Evolutionary conservation across 257 asterid species (phyloP).

Genomic region (Solanum etuberosum): DNA sequence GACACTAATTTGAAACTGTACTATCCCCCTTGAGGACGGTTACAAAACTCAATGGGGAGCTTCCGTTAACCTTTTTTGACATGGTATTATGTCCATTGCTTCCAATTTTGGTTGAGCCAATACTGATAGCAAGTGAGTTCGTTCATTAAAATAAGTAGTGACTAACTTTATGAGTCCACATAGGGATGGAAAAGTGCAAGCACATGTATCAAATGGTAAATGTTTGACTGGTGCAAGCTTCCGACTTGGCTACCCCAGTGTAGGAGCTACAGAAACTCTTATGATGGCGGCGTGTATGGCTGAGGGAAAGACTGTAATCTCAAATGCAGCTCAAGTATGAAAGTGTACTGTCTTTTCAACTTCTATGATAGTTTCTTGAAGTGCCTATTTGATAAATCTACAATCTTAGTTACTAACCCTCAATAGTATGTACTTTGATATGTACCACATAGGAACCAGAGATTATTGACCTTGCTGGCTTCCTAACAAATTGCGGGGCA

Average conservation of each 20-base stretch:
- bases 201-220: constrained; percentile 25
- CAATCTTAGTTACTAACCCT: not conserved
- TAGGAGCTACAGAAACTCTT: constrained; percentile 46
- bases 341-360: not conserved
- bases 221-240: constrained; percentile 30
- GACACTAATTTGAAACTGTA: not conserved
- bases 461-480: constrained; percentile 27
- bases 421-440: not conserved
- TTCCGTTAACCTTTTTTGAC: not conserved
- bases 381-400: not conserved
- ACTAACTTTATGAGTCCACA: not conserved
- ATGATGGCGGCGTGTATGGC: constrained; percentile 46
- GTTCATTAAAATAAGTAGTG: not conserved
- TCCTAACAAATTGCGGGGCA: constrained; percentile 26
- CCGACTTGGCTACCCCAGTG: constrained; percentile 30
- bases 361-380: not conserved
- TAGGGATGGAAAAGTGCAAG: constrained; percentile 28
- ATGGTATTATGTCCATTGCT: not conserved
- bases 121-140: not conserved
- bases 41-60: not conserved
- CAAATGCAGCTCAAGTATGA: constrained; percentile 34
- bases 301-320: constrained; percentile 21
- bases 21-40: not conserved
- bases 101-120: not conserved
- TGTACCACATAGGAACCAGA: constrained; percentile 29